phyloP scores from a whole-genome alignment of 2,329 filamentous ascomycete species.

The Reticulascus tulasneorum region DNA sequence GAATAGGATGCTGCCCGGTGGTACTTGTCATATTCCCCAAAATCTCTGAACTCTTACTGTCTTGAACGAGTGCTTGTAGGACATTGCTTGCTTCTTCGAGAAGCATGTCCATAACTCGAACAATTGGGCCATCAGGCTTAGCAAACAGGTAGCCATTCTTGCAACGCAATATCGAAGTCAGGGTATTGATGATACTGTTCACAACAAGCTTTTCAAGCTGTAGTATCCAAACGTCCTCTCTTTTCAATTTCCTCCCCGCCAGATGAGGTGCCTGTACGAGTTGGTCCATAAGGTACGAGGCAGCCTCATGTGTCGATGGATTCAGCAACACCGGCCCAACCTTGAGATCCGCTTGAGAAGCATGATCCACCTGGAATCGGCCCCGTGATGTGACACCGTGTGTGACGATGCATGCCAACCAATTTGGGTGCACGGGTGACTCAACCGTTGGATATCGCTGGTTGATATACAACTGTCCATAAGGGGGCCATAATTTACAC shows the following conservation, averaged over 20 bases:
- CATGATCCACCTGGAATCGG: conserved; percentile 48
- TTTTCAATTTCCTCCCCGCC: conserved; percentile 32
- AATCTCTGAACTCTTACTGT: conserved; percentile 41
- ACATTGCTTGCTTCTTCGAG: conserved; percentile 71
- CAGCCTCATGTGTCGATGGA: conserved; percentile 4
- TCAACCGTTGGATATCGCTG: conserved; percentile 32
- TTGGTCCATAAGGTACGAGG: conserved; percentile 35
- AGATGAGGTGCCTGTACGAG: conserved; percentile 41
- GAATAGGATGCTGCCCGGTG: not conserved
- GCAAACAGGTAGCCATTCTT: conserved; percentile 74
- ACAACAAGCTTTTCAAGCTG: conserved; percentile 85
- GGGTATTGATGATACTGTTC: conserved; percentile 77
- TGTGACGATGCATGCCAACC: conserved; percentile 63
- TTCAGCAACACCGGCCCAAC: conserved; percentile 42
- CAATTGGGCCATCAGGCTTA: conserved; percentile 45
- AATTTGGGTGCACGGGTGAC: conserved; percentile 51
- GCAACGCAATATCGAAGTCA: conserved; percentile 74
- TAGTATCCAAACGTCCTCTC: conserved; percentile 45
- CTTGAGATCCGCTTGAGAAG: conserved; percentile 43
- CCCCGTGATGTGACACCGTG: conserved; percentile 52
- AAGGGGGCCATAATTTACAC: conserved; percentile 59
- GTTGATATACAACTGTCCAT: conserved; percentile 38
- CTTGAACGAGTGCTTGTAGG: conserved; percentile 63
- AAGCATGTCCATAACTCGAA: conserved; percentile 62
- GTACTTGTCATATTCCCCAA: conserved; percentile 7